Evolutionary conservation across 768 basidiomycete species (phyloP).

Genomic region (Fomitopsis pulvina): DNA sequence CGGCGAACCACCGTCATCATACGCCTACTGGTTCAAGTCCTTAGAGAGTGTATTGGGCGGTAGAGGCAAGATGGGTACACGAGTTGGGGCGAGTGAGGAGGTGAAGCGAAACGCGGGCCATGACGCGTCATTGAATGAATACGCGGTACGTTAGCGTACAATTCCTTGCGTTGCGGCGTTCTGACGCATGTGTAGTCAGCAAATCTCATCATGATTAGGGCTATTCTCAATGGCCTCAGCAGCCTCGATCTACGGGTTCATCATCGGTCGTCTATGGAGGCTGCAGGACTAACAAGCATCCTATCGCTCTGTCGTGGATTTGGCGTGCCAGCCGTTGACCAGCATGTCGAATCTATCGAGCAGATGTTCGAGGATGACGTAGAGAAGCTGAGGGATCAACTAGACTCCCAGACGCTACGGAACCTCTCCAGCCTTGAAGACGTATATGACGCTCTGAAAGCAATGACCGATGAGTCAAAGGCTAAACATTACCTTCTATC

Average conservation of each 20-base stretch:
- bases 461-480: slow-evolving; percentile 70
- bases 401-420: slow-evolving; percentile 69
- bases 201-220: slow-evolving; percentile 70
- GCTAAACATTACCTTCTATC: slow-evolving; percentile 84
- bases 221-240: slow-evolving; percentile 55
- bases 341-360: slow-evolving; percentile 57
- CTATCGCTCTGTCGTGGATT: slow-evolving; percentile 64
- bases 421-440: slow-evolving; percentile 80
- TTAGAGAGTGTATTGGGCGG: slow-evolving; percentile 72
- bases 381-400: slow-evolving; percentile 56
- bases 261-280: slow-evolving; percentile 84
- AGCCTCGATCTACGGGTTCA: slow-evolving; percentile 84
- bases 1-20: slow-evolving; percentile 48
- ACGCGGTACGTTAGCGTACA: slow-evolving; percentile 56
- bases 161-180: background rate
- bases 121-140: slow-evolving; percentile 72
- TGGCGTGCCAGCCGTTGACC: slow-evolving; percentile 56
- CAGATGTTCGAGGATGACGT: slow-evolving; percentile 69
- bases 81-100: slow-evolving; percentile 93
- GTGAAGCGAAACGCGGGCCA: slow-evolving; percentile 60
- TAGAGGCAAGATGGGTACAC: slow-evolving; percentile 89
- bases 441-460: slow-evolving; percentile 75
- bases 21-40: slow-evolving; percentile 86
- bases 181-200: slow-evolving; percentile 36
- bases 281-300: slow-evolving; percentile 73